Evolutionary conservation across 2,329 filamentous ascomycete genomes (phyloP).

Genomic region (Periconia macrospinosa): DNA sequence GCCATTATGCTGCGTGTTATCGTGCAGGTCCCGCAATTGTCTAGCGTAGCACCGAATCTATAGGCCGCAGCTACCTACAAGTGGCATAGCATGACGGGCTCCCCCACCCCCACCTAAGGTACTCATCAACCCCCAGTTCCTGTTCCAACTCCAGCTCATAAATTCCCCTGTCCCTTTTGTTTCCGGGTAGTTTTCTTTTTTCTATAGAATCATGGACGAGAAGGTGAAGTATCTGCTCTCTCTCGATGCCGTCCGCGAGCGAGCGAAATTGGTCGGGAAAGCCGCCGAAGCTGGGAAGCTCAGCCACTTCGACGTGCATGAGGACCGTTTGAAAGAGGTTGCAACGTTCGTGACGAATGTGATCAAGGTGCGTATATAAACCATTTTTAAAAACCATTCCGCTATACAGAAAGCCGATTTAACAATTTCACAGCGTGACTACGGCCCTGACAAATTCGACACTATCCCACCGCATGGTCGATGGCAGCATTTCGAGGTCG

Average conservation of each 20-base stretch:
- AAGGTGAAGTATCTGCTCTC: slow-evolving; percentile 31
- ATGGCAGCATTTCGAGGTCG: slow-evolving; percentile 80
- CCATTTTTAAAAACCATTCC: not conserved
- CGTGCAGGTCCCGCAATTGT: not conserved
- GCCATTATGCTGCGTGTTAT: not conserved
- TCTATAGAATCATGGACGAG: slow-evolving; percentile 16
- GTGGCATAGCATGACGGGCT: not conserved
- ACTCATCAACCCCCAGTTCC: not conserved
- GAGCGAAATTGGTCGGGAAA: slow-evolving; percentile 27
- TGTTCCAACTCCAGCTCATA: not conserved
- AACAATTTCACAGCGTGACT: slow-evolving; percentile 59
- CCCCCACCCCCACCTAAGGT: not conserved
- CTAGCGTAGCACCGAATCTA: not conserved
- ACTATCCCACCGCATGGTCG: slow-evolving; percentile 71
- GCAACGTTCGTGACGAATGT: slow-evolving; percentile 82
- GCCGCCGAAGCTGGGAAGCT: slow-evolving; percentile 51
- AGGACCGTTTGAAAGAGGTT: slow-evolving; percentile 75
- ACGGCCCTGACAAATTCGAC: slow-evolving; percentile 58
- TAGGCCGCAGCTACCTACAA: not conserved
- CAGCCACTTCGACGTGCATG: slow-evolving; percentile 83
- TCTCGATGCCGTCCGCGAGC: slow-evolving; percentile 28
- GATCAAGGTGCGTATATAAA: slow-evolving; percentile 72
- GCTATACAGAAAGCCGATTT: not conserved
- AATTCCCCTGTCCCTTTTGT: not conserved
- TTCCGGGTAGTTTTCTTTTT: not conserved